Percentiles rank a stretch among this genome's conserved stretches.
These are phyloP conservation scores for Phytophthora tubulina DNA, from an alignment of 352 stramenopile species.

Conservation along the genomic window DNA sequence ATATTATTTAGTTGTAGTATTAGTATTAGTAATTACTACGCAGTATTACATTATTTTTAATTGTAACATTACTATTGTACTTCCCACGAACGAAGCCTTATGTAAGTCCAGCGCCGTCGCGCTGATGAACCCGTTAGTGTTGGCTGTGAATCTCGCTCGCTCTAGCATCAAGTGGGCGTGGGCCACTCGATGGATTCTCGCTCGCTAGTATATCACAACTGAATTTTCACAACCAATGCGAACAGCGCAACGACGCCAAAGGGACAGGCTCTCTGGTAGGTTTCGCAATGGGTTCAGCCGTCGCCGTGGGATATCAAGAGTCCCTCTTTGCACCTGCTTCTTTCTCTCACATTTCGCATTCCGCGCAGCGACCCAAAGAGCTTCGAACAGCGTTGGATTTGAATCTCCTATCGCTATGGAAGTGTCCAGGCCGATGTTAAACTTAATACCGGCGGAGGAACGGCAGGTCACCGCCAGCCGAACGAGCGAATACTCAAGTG, in stretches of 20 bases:
- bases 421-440: slow-evolving; percentile 20
- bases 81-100: neutral
- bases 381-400: neutral
- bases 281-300: slow-evolving; percentile 7
- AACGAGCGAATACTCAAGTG: slow-evolving; percentile 35
- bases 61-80: too few species aligned
- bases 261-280: neutral
- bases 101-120: neutral
- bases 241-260: slow-evolving; percentile 25
- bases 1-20: too few species aligned
- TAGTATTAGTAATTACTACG: too few species aligned
- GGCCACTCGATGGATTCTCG: neutral
- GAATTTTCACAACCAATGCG: neutral
- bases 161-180: too few species aligned
- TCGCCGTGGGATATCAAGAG: neutral
- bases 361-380: neutral
- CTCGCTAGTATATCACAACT: slow-evolving; percentile 25
- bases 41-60: too few species aligned
- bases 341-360: slow-evolving; percentile 12
- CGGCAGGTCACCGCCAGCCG: neutral
- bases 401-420: slow-evolving; percentile 19
- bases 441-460: slow-evolving; percentile 1
- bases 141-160: neutral
- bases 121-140: slow-evolving; percentile 1
- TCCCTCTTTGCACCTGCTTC: neutral